Conservation (phyloP, 164 flowering plant species). For the Macadamia tetraphylla region DNA sequence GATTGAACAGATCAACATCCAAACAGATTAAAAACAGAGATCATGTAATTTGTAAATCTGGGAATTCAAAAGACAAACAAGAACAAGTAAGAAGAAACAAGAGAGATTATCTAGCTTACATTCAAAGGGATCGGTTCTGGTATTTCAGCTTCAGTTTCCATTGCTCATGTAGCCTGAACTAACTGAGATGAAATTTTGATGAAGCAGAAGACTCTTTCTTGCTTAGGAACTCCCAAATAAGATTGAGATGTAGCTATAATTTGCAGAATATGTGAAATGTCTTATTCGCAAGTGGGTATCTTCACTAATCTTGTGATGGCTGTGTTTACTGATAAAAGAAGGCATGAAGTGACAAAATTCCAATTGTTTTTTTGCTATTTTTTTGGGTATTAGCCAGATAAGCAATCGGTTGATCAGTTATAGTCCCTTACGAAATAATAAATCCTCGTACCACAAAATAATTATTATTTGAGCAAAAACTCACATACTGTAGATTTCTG, state of each 20-base stretch:
- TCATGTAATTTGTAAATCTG: neutral
- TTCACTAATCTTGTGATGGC: too few relatives aligned
- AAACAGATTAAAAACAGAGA: too few relatives aligned
- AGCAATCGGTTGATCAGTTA: neutral
- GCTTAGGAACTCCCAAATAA: too few relatives aligned
- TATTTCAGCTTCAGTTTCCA: constrained; percentile 37
- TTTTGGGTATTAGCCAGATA: neutral
- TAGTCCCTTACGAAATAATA: neutral
- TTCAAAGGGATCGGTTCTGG: constrained; percentile 19
- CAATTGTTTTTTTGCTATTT: neutral
- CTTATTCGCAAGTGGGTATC: too few relatives aligned
- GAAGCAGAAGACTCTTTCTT: neutral
- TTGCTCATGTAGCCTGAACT: constrained; percentile 20
- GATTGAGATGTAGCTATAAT: too few relatives aligned
- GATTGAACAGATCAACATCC: too few relatives aligned
- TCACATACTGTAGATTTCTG: too few relatives aligned
- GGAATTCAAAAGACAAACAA: neutral
- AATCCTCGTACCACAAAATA: too few relatives aligned
- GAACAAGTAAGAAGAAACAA: neutral
- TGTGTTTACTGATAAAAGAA: too few relatives aligned
- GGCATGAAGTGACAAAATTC: neutral
- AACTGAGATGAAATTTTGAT: constrained; percentile 4
- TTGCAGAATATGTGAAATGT: too few relatives aligned
- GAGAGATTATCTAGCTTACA: constrained; percentile 27
- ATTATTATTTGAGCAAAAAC: too few relatives aligned